These are phyloP conservation scores for Anastatica hierochuntica DNA, from an alignment of 345 rosid genomes.

Conservation along the genomic window DNA sequence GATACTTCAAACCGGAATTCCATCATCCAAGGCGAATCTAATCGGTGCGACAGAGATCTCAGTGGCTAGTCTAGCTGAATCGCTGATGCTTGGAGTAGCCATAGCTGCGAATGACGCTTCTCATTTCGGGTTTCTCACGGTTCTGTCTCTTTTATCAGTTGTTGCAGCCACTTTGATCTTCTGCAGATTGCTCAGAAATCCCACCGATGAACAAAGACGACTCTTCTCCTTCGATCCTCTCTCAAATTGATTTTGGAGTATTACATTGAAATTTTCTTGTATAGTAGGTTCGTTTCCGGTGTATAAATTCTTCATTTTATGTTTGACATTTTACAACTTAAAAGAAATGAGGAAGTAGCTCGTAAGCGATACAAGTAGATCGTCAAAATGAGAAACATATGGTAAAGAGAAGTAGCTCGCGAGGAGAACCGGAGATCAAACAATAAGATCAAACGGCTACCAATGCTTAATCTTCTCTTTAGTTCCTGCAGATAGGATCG, in stretches of 20 bases:
- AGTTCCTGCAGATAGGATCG: too few relatives aligned
- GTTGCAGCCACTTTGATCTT: slow-evolving; percentile 82
- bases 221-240: slow-evolving; percentile 48
- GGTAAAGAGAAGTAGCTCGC: too few relatives aligned
- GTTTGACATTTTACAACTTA: too few relatives aligned
- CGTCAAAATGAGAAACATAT: too few relatives aligned
- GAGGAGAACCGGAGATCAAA: too few relatives aligned
- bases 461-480: too few relatives aligned
- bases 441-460: too few relatives aligned
- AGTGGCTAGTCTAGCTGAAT: slow-evolving; percentile 86
- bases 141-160: slow-evolving; percentile 70
- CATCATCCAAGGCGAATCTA: slow-evolving; percentile 86
- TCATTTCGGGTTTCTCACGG: slow-evolving; percentile 64
- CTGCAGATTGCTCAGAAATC: slow-evolving; percentile 74
- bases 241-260: slow-evolving; percentile 5
- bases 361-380: too few relatives aligned
- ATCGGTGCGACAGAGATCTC: slow-evolving; percentile 85
- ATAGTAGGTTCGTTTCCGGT: slow-evolving; percentile 6
- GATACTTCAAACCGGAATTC: slow-evolving; percentile 92
- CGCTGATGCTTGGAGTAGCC: slow-evolving; percentile 78
- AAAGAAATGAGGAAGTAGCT: too few relatives aligned
- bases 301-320: slow-evolving; percentile 14
- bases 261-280: slow-evolving; percentile 10
- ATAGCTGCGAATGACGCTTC: slow-evolving; percentile 76
- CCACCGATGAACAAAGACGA: slow-evolving; percentile 72